Evolutionary conservation across 495 filamentous ascomycete genomes (phyloP).

Genomic region (Tuber microsphaerosporum): DNA sequence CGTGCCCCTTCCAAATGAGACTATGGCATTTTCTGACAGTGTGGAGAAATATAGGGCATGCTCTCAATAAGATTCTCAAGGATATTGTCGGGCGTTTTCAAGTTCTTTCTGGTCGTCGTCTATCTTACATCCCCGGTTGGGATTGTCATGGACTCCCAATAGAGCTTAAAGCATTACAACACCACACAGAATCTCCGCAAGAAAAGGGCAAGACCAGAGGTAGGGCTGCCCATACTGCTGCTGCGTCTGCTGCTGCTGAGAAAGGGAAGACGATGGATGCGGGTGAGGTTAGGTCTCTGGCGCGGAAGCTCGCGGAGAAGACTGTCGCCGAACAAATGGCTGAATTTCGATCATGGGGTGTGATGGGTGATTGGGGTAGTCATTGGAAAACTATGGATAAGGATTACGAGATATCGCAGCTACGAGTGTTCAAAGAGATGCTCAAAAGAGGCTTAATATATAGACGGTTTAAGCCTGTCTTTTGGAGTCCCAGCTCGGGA

Average conservation of each 20-base stretch:
- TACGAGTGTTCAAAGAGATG: slow-evolving; percentile 80
- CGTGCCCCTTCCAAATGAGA: not conserved
- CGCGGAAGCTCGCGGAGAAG: slow-evolving; percentile 62
- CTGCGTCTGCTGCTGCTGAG: slow-evolving; percentile 32
- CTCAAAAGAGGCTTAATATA: slow-evolving; percentile 77
- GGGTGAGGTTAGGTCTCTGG: slow-evolving; percentile 58
- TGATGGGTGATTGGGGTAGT: slow-evolving; percentile 93
- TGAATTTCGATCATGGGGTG: slow-evolving; percentile 70
- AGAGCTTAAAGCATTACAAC: slow-evolving; percentile 87
- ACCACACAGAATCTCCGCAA: slow-evolving; percentile 41
- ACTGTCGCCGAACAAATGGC: slow-evolving; percentile 76
- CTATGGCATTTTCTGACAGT: not conserved
- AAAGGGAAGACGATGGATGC: slow-evolving; percentile 43
- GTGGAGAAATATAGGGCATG: slow-evolving; percentile 57
- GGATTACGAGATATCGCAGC: slow-evolving; percentile 76
- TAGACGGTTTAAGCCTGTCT: slow-evolving; percentile 82
- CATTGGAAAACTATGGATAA: slow-evolving; percentile 89
- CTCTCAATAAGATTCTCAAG: slow-evolving; percentile 94
- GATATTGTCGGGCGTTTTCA: slow-evolving; percentile 81
- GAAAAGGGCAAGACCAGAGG: slow-evolving; percentile 43
- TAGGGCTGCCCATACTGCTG: slow-evolving; percentile 40
- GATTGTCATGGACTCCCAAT: slow-evolving; percentile 98
- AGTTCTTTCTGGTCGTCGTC: slow-evolving; percentile 64
- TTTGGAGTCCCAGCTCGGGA: slow-evolving; percentile 86
- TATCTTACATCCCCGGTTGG: slow-evolving; percentile 92